Conservation (phyloP, 306 rosid genomes). For the Alnus glutinosa region DNA sequence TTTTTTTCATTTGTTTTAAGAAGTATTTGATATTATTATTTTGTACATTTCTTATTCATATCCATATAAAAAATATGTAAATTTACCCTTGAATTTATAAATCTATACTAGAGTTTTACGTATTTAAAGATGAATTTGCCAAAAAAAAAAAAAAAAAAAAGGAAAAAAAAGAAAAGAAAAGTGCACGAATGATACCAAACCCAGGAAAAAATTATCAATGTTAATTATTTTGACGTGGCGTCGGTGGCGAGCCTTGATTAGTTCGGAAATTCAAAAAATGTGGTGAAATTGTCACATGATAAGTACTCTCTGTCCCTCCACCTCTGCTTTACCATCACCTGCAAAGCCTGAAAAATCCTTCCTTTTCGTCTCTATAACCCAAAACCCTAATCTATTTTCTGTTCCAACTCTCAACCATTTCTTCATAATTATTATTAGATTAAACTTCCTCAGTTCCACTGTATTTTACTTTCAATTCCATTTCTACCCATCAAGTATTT, state of each 20-base stretch:
- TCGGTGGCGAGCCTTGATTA: not conserved
- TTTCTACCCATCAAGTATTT: not conserved
- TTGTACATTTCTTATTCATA: too few species aligned
- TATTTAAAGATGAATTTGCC: too few species aligned
- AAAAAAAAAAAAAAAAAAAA: too few species aligned
- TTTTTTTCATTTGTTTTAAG: too few species aligned
- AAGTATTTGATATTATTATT: too few species aligned
- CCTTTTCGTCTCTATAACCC: constrained; percentile 3
- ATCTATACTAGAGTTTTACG: too few species aligned
- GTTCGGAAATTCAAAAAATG: not conserved
- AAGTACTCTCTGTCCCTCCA: not conserved
- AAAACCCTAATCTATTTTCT: not conserved
- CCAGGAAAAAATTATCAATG: too few species aligned
- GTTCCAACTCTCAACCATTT: not conserved
- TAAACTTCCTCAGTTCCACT: not conserved
- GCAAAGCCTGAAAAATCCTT: not conserved
- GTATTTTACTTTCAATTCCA: not conserved
- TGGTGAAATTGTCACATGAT: not conserved
- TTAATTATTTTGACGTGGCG: not conserved
- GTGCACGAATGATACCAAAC: too few species aligned
- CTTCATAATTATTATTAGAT: not conserved
- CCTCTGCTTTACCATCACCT: not conserved
- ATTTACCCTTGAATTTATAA: too few species aligned
- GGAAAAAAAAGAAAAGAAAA: too few species aligned
- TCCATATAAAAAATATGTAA: too few species aligned